A percentile compares a stretch with the other conserved stretches of the same genome.
These are phyloP conservation scores for Cladorrhinum sp. DNA, from an alignment of 2,329 filamentous ascomycete genomes.

Conservation along the genomic window DNA sequence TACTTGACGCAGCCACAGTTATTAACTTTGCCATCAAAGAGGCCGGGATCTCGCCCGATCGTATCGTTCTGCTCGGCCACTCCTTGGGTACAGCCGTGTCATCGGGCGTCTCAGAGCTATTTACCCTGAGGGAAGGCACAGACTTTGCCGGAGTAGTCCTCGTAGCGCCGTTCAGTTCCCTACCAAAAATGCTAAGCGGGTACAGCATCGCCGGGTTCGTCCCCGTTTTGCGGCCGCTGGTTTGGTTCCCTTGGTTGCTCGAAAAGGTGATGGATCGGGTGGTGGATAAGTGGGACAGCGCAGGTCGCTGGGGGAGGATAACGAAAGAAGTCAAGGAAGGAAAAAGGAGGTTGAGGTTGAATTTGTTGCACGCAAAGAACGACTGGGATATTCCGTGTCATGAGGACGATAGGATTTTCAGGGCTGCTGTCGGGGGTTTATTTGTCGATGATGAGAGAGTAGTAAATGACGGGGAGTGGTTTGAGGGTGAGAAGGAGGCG, in stretches of 20 bases:
- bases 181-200: conserved; percentile 69
- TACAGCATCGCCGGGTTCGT: conserved; percentile 78
- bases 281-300: conserved; percentile 79
- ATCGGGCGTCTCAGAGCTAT: conserved; percentile 66
- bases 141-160: conserved; percentile 79
- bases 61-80: conserved; percentile 80
- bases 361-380: conserved; percentile 74
- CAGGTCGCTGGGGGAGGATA: conserved; percentile 59
- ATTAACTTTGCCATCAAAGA: conserved; percentile 68
- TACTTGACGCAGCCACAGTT: conserved; percentile 71
- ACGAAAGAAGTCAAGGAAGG: conserved; percentile 49
- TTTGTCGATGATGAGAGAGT: conserved; percentile 32
- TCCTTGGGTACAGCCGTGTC: conserved; percentile 85
- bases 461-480: conserved; percentile 34
- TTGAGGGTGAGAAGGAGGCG: conserved; percentile 40
- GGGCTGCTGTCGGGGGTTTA: conserved; percentile 54
- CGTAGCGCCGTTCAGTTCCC: conserved; percentile 72
- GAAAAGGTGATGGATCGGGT: conserved; percentile 60
- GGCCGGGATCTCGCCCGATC: conserved; percentile 62
- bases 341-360: conserved; percentile 54
- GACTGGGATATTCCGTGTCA: conserved; percentile 79
- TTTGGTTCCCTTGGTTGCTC: conserved; percentile 62
- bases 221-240: conserved; percentile 74
- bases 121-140: conserved; percentile 50
- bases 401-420: conserved; percentile 64